A percentile compares a stretch with the other conserved stretches of the same genome.
Conservation (phyloP, 2,329 filamentous ascomycete species). For the Microascus cirrosus region DNA sequence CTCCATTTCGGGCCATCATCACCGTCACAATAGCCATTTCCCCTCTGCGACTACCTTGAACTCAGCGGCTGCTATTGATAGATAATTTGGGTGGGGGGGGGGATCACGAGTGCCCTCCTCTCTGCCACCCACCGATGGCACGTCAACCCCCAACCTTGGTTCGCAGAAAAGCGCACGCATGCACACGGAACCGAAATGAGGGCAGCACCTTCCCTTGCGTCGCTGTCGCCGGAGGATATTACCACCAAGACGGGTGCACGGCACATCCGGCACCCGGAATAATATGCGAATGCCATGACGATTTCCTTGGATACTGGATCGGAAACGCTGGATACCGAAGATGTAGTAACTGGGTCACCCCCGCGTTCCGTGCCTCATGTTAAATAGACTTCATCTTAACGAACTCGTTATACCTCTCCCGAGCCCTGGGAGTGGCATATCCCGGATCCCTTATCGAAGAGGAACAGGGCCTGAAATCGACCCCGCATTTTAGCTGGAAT, state of each 20-base stretch:
- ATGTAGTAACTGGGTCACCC: too few relatives aligned
- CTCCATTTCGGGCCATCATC: not conserved
- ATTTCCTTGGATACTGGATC: too few relatives aligned
- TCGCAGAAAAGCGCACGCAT: not conserved
- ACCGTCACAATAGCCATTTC: not conserved
- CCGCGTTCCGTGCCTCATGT: too few relatives aligned
- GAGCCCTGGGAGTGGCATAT: too few relatives aligned
- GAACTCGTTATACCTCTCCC: too few relatives aligned
- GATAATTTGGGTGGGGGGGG: too few relatives aligned
- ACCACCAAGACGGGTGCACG: not conserved
- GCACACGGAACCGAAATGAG: not conserved
- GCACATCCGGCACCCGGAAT: not conserved
- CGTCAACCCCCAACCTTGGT: not conserved
- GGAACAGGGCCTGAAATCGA: too few relatives aligned
- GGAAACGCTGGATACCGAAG: too few relatives aligned
- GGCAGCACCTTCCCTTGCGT: not conserved
- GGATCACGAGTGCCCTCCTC: not conserved
- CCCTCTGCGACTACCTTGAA: not conserved
- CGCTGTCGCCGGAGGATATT: not conserved
- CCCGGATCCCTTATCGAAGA: too few relatives aligned
- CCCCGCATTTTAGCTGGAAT: too few relatives aligned
- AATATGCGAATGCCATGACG: not conserved
- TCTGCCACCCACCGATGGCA: not conserved
- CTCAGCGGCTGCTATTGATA: not conserved
- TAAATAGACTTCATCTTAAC: too few relatives aligned